Evolutionary conservation across 1,284 basidiomycete genomes (phyloP).

Genomic region (Moesziomyces sp.): DNA sequence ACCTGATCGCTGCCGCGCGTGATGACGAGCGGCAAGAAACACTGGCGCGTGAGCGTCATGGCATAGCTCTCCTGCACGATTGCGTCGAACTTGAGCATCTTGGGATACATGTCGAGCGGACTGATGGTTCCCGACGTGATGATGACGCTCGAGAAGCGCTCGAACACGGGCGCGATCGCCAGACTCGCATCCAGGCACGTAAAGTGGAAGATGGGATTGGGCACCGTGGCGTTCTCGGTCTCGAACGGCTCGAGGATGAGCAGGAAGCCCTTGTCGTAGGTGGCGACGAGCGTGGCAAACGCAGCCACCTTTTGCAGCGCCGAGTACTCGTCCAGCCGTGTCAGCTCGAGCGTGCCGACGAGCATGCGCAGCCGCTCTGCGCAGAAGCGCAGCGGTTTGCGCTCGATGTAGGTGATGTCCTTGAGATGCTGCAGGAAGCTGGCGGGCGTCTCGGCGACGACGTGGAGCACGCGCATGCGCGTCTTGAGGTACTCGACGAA

Average conservation of each 20-base stretch:
- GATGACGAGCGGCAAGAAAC: conserved; percentile 97
- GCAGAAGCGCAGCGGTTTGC: conserved; percentile 94
- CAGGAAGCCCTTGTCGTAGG: conserved; percentile 98
- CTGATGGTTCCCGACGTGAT: conserved; percentile 99
- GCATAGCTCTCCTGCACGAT: conserved; percentile 97
- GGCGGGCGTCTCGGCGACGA: conserved; percentile 98
- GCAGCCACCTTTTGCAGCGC: conserved; percentile 93
- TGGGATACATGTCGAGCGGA: conserved; percentile 99
- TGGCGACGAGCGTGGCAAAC: conserved; percentile 96
- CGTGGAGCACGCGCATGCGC: conserved; percentile 96
- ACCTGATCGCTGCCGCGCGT: conserved; percentile 98
- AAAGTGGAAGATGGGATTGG: conserved; percentile 98
- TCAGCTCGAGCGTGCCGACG: conserved; percentile 91
- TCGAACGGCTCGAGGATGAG: conserved; percentile 98
- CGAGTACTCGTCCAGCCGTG: conserved; percentile 87
- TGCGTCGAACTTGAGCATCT: conserved; percentile 98
- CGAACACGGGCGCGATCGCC: conserved; percentile 97
- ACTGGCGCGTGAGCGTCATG: conserved; percentile 96
- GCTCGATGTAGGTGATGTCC: conserved; percentile 98
- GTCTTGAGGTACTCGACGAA: conserved; percentile 99
- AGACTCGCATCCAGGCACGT: conserved; percentile 97
- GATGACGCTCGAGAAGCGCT: conserved; percentile 96
- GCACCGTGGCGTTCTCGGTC: conserved; percentile 97
- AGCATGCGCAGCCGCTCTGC: conserved; percentile 94
- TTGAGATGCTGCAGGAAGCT: conserved; percentile 98